Percentiles rank a stretch among this genome's conserved stretches.
These are phyloP conservation scores for Aristolochia contorta DNA, from an alignment of 164 flowering plant species.

Conservation along the genomic window DNA sequence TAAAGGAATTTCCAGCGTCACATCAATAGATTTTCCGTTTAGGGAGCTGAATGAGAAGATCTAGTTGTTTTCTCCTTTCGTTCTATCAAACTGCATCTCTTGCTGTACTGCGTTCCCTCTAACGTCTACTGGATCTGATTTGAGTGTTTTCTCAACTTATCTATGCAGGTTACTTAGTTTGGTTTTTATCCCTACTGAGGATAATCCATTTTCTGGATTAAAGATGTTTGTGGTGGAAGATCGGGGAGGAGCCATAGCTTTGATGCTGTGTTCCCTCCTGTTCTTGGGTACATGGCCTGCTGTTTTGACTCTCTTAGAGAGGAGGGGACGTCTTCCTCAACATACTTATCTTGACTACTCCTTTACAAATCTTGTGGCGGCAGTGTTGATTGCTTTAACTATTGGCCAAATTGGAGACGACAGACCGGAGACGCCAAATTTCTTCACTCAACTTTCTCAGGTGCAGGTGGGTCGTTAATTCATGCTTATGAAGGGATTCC, in stretches of 20 bases:
- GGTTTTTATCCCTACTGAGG: not conserved
- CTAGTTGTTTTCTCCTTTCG: no score
- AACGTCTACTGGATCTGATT: no score
- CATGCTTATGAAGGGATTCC: not conserved
- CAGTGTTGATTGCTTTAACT: conserved; percentile 66
- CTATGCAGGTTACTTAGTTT: no score
- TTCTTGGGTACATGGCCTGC: conserved; percentile 95
- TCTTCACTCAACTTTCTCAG: conserved; percentile 63
- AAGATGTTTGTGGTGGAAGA: conserved; percentile 76
- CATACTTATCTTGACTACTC: conserved; percentile 89
- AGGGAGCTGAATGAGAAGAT: no score
- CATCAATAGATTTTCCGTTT: no score
- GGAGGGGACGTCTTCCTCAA: conserved; percentile 85
- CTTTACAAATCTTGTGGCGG: conserved; percentile 70
- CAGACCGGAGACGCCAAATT: conserved; percentile 47
- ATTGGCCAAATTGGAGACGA: conserved; percentile 67
- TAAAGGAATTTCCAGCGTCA: no score
- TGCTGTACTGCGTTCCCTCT: no score
- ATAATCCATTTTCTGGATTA: conserved; percentile 6
- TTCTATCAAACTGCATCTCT: no score
- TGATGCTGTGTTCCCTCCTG: conserved; percentile 60
- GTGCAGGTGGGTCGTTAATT: conserved; percentile 38
- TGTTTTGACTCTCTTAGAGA: conserved; percentile 55
- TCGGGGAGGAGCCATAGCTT: conserved; percentile 68
- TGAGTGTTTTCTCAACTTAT: no score